Percentiles rank a stretch among this genome's conserved stretches.
Conservation (phyloP, 1,139 yeast species). For the Candida gigantensis region DNA sequence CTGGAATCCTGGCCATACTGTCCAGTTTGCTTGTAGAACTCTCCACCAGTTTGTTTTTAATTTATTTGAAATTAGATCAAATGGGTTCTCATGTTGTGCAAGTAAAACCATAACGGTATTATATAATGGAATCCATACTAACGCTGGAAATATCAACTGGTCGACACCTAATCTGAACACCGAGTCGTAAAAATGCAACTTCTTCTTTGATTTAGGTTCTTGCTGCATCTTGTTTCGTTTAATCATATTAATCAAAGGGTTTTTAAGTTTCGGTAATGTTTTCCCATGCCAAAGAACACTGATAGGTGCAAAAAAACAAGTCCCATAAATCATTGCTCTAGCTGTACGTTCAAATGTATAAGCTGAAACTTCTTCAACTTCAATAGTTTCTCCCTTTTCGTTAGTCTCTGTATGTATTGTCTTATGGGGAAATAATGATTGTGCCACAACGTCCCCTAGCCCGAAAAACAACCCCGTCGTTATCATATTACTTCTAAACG, state of each 20-base stretch:
- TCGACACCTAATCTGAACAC: slow-evolving; percentile 38
- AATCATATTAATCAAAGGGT: slow-evolving; percentile 33
- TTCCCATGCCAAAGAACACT: slow-evolving; percentile 70
- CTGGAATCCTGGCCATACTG: slow-evolving; percentile 49
- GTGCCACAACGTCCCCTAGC: slow-evolving; percentile 75
- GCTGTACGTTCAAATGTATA: slow-evolving; percentile 43
- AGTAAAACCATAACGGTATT: slow-evolving; percentile 42
- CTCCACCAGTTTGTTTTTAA: slow-evolving; percentile 45
- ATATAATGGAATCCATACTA: slow-evolving; percentile 49
- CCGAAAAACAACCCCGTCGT: slow-evolving; percentile 69
- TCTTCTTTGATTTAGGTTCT: slow-evolving; percentile 14
- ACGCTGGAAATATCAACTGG: slow-evolving; percentile 35
- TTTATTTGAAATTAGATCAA: slow-evolving; percentile 34
- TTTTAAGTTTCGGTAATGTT: slow-evolving; percentile 50
- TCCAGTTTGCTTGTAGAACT: slow-evolving; percentile 44
- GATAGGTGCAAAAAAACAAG: slow-evolving; percentile 73
- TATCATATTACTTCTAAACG: slow-evolving; percentile 55
- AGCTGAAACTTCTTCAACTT: slow-evolving; percentile 7
- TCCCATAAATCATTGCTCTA: slow-evolving; percentile 74
- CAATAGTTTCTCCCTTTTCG: slow-evolving; percentile 17
- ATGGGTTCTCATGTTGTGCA: slow-evolving; percentile 40
- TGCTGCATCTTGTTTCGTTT: slow-evolving; percentile 13
- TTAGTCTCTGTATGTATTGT: slow-evolving; percentile 6
- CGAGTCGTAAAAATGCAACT: slow-evolving; percentile 34
- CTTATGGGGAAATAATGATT: slow-evolving; percentile 48